Conservation (phyloP, 257 asterid genomes). For the Forsythia suspensa region DNA sequence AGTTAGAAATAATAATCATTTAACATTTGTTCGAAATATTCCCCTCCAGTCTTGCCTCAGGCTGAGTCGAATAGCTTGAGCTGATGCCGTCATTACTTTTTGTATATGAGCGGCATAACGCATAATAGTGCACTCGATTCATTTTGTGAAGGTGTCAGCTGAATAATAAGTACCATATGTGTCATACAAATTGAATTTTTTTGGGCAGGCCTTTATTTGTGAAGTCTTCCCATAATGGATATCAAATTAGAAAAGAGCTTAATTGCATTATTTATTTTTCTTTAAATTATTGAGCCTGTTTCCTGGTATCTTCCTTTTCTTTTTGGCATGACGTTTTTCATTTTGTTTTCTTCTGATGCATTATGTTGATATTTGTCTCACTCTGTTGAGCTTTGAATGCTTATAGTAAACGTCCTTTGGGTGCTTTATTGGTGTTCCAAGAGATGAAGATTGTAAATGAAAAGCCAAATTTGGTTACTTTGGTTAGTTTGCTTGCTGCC, state of each 20-base stretch:
- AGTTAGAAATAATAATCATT: too few species aligned
- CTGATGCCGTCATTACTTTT: neutral
- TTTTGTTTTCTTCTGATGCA: neutral
- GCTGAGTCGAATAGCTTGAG: neutral
- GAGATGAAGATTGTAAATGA: conserved; percentile 41
- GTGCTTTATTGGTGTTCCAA: conserved; percentile 55
- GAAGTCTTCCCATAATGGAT: neutral
- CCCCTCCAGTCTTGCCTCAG: neutral
- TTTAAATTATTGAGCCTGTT: neutral
- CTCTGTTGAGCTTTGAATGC: conserved; percentile 9
- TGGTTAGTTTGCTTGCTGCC: conserved; percentile 63
- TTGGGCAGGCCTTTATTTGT: neutral
- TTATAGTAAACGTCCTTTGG: conserved; percentile 47
- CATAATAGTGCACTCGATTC: neutral
- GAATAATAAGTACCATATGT: neutral
- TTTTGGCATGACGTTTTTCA: neutral
- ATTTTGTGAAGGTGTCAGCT: neutral
- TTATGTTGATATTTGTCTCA: neutral
- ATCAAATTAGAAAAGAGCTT: neutral
- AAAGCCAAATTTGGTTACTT: conserved; percentile 54
- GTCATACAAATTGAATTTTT: neutral
- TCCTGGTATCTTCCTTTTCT: neutral
- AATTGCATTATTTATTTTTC: neutral
- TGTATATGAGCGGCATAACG: neutral
- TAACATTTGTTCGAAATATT: neutral